A percentile compares a stretch with the other conserved stretches of the same genome.
Conservation (phyloP, 2,329 filamentous ascomycete genomes). For the Xylariaceae sp. region DNA sequence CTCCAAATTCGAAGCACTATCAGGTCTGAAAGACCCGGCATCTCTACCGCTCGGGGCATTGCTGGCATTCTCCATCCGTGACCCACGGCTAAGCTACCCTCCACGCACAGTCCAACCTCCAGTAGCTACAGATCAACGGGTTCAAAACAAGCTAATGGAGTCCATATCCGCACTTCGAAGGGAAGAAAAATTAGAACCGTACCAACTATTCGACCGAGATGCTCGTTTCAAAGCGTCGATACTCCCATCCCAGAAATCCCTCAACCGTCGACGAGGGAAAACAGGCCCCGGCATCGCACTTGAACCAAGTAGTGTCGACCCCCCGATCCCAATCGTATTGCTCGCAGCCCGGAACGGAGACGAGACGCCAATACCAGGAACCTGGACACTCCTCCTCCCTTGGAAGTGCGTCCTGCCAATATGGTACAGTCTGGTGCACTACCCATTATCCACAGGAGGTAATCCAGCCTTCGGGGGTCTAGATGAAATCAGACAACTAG, state of each 20-base stretch:
- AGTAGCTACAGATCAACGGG: conserved; percentile 28
- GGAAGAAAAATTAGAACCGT: conserved; percentile 46
- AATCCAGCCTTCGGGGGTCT: conserved; percentile 81
- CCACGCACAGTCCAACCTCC: conserved; percentile 52
- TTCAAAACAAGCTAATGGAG: conserved; percentile 45
- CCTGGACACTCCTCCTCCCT: conserved; percentile 80
- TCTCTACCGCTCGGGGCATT: conserved; percentile 66
- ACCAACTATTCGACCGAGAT: conserved; percentile 64
- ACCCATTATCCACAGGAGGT: conserved; percentile 71
- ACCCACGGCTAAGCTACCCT: conserved; percentile 77
- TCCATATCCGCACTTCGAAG: conserved; percentile 64
- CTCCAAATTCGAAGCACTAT: conserved; percentile 48
- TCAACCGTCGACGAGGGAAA: conserved; percentile 70
- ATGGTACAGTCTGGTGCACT: conserved; percentile 84
- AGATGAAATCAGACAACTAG: conserved; percentile 71
- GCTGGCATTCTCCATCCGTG: conserved; percentile 67
- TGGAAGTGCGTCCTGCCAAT: conserved; percentile 85
- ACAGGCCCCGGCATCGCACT: conserved; percentile 61
- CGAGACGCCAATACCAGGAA: conserved; percentile 54
- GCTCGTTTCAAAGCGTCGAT: conserved; percentile 60
- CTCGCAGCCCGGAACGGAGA: conserved; percentile 53
- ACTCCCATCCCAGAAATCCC: conserved; percentile 69
- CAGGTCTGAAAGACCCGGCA: conserved; percentile 62
- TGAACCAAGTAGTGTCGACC: conserved; percentile 56
- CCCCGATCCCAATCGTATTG: conserved; percentile 72